A percentile compares a stretch with the other conserved stretches of the same genome.
These are phyloP conservation scores for Fusarium vanettenii DNA, from an alignment of 2,329 filamentous ascomycete genomes.

Conservation along the genomic window DNA sequence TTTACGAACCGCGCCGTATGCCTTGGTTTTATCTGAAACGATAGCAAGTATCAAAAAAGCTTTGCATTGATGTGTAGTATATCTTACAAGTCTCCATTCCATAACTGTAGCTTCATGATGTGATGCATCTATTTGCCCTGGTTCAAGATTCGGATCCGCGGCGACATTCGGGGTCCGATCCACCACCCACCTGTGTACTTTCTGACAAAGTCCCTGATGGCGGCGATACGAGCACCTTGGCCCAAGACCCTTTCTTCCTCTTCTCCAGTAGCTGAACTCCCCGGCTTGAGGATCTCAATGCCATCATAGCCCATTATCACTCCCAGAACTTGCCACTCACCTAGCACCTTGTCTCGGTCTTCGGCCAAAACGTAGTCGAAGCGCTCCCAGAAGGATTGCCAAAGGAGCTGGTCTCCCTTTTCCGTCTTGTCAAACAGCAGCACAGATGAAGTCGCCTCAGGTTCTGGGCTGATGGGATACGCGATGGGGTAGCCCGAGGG, in stretches of 20 bases:
- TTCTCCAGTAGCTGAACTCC: slow-evolving; percentile 39
- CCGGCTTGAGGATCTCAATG: slow-evolving; percentile 67
- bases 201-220: slow-evolving; percentile 56
- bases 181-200: slow-evolving; percentile 70
- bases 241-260: slow-evolving; percentile 54
- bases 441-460: slow-evolving; percentile 39
- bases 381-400: slow-evolving; percentile 68
- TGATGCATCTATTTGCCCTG: slow-evolving; percentile 17
- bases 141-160: slow-evolving; percentile 63
- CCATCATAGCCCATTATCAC: slow-evolving; percentile 69
- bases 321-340: slow-evolving; percentile 67
- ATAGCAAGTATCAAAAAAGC: slow-evolving; percentile 31
- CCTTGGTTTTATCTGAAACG: slow-evolving; percentile 33
- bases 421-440: slow-evolving; percentile 73
- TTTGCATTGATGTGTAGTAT: slow-evolving; percentile 1
- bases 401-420: slow-evolving; percentile 50
- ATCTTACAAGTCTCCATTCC: slow-evolving; percentile 13
- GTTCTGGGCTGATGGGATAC: slow-evolving; percentile 32
- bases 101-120: too few relatives aligned
- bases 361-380: slow-evolving; percentile 74
- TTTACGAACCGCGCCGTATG: slow-evolving; percentile 11
- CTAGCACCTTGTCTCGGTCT: slow-evolving; percentile 59
- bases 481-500: slow-evolving; percentile 51
- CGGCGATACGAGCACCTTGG: slow-evolving; percentile 54
- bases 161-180: slow-evolving; percentile 71